These are phyloP conservation scores for Alisma plantagoaquatica DNA, from an alignment of 106 monocot genomes.

Conservation along the genomic window DNA sequence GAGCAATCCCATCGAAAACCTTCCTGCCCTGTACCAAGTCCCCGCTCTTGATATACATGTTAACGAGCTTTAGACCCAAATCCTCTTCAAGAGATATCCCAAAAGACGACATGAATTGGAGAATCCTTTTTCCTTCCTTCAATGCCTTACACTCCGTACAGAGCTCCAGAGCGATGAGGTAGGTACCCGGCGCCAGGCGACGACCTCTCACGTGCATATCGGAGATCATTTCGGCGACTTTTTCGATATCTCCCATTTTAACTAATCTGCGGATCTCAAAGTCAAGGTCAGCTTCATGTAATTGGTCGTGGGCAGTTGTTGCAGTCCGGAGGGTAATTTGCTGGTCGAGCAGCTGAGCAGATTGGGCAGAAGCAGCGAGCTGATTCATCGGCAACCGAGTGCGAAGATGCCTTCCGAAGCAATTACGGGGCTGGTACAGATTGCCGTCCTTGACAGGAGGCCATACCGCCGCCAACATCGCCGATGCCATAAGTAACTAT, in stretches of 20 bases:
- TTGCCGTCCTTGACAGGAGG: no score
- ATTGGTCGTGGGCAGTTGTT: no score
- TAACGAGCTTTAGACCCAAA: slow-evolving; percentile 46
- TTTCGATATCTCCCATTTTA: slow-evolving; percentile 24
- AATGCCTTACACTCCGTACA: slow-evolving; percentile 42
- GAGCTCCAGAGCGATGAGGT: slow-evolving; percentile 42
- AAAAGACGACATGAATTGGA: slow-evolving; percentile 27
- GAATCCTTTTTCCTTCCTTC: slow-evolving; percentile 30
- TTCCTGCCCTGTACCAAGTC: slow-evolving; percentile 45
- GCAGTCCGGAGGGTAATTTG: no score
- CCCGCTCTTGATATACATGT: slow-evolving; percentile 60
- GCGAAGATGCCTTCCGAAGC: no score
- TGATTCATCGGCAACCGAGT: no score
- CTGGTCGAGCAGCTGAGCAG: no score
- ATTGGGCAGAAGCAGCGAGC: no score
- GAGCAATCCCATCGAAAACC: slow-evolving; percentile 26
- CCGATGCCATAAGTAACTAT: no score
- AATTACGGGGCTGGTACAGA: no score
- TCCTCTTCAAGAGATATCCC: slow-evolving; percentile 19
- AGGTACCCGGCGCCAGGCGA: slow-evolving; percentile 18
- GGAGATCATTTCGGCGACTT: slow-evolving; percentile 23
- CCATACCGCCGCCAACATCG: no score
- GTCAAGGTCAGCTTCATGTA: no score
- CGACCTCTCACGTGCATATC: neutral
- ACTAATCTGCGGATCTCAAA: slow-evolving; percentile 16